phyloP scores from a whole-genome alignment of 78 protist genomes.

The Dictyostelium intermedium region DNA sequence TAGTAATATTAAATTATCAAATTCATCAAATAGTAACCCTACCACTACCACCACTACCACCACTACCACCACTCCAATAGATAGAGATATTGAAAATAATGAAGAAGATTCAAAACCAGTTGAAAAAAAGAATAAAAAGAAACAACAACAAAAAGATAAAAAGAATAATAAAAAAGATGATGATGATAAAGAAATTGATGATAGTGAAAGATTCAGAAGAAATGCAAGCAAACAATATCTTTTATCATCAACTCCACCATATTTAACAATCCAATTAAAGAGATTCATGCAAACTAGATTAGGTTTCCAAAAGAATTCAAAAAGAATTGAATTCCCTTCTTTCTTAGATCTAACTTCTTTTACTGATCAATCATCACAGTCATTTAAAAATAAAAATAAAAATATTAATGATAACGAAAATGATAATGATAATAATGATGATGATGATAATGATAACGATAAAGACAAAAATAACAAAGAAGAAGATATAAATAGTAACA shows the following conservation, averaged over 20 bases:
- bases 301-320: conserved; percentile 69
- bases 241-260: conserved; percentile 67
- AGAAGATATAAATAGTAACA: background rate
- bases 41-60: background rate
- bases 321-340: conserved; percentile 23
- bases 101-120: background rate
- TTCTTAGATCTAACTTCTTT: conserved; percentile 43
- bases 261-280: conserved; percentile 55
- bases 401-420: background rate
- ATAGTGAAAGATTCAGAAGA: conserved; percentile 33
- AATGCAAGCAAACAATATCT: conserved; percentile 75
- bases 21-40: background rate
- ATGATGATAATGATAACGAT: background rate
- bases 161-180: background rate
- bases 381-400: background rate
- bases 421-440: background rate
- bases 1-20: background rate
- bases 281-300: conserved; percentile 63
- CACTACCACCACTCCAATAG: background rate
- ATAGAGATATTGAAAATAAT: background rate
- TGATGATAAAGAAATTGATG: conserved; percentile 17
- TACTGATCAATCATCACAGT: conserved; percentile 30
- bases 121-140: conserved; percentile 16
- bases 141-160: background rate
- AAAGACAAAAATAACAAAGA: too few species aligned